Base-by-base conservation (phyloP, 768 basidiomycete genomes). In the Russula lepida region DNA sequence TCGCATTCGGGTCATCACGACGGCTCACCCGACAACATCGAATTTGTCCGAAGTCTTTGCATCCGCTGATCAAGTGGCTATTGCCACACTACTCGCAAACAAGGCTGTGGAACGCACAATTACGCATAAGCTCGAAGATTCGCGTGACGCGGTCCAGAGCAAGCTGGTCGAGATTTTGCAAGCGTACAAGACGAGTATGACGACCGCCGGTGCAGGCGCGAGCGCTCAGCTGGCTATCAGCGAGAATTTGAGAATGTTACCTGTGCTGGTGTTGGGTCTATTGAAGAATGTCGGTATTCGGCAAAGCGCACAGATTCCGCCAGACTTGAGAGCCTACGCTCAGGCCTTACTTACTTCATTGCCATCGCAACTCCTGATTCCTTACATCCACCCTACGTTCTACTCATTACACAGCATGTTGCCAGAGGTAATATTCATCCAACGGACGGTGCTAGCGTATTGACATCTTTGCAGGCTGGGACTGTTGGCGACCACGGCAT, bases 381-480 rank as follows among this genome's bases (percentile, higher is more conserved):
- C 97, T 0, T 98, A 97, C 73, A 82, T 98, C 66, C 91, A 98
- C 74, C 95, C 97, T 4, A 82, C 82, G 17, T 97, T 99, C 80
- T 98, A 95, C 75, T 89, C 93, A 4, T 75, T 99, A 62, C 95
- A 98, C 76, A 94, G 87, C 71, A 99, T 99, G 97, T 82, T 88
- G 13, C 84, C 88, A 23, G 92, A 97, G 76, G 92, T 92, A 62
- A 63, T 78, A 68, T 6, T 0, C 9, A 41, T 51, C 33, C 13
- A n/a, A 13, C 15, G 19, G 8, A 43, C n/a, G 7, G 4, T 41
- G 41, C 33, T 62, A 9, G 57, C 54, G 54, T 69, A 44, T 27
- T 52, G 52, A 59, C 23, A 53, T 63, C 59, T 21, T 47, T 12
- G 11, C 68, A 95, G 86, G 90, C 88, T 66, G 97, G 97, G 47